These are phyloP conservation scores for Neocatenulostroma microsporum DNA, from an alignment of 2,329 filamentous ascomycete species.

Conservation along the genomic window DNA sequence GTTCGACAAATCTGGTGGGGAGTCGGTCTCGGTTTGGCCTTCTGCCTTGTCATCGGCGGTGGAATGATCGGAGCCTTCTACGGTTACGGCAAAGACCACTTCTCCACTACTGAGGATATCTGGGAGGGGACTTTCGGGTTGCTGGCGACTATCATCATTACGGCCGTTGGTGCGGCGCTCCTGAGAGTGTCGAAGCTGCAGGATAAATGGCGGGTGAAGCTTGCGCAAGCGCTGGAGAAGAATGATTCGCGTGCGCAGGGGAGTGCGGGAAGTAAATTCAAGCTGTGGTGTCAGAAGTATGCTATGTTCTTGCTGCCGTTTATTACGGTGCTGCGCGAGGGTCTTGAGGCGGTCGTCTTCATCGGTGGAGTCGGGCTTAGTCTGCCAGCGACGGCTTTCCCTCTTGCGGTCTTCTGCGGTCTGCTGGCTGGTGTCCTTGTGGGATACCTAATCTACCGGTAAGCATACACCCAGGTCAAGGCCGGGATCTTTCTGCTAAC, in stretches of 20 bases:
- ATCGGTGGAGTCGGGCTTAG: constrained; percentile 75
- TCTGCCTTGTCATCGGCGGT: constrained; percentile 58
- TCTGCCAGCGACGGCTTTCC: constrained; percentile 66
- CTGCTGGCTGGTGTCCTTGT: constrained; percentile 58
- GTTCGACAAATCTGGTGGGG: constrained; percentile 58
- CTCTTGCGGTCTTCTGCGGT: constrained; percentile 66
- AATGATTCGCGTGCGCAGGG: constrained; percentile 35
- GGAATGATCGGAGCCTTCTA: constrained; percentile 69
- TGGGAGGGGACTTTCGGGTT: constrained; percentile 76
- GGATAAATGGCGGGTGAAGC: constrained; percentile 80
- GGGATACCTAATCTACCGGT: constrained; percentile 73
- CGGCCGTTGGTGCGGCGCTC: constrained; percentile 69
- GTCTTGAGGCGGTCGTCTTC: constrained; percentile 79
- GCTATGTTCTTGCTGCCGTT: constrained; percentile 82
- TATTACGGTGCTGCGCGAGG: constrained; percentile 78
- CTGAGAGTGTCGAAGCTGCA: constrained; percentile 76
- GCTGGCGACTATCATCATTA: constrained; percentile 71
- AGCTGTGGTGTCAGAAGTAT: constrained; percentile 65
- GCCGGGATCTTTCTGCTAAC: constrained; percentile 11
- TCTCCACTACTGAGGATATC: constrained; percentile 61
- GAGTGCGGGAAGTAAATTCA: constrained; percentile 43
- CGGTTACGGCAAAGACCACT: constrained; percentile 58
- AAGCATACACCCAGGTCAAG: constrained; percentile 27
- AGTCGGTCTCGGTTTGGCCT: constrained; percentile 52
- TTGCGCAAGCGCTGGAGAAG: constrained; percentile 60